Percentiles rank a stretch among this genome's conserved stretches.
phyloP scores from a whole-genome alignment of 805 yeast species.

The Zygoascus ofunaensis region DNA sequence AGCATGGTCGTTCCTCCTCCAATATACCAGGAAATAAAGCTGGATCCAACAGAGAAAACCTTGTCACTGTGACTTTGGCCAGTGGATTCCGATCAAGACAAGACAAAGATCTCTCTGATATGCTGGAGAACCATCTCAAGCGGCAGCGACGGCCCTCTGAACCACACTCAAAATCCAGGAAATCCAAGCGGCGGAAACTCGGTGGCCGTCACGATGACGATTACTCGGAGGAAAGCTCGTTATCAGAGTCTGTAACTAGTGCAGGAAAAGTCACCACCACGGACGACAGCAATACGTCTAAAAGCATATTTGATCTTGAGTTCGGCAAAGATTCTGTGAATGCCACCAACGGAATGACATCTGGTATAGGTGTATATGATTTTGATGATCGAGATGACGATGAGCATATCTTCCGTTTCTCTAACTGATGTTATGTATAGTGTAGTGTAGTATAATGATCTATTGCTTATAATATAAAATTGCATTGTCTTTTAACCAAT shows the following conservation, averaged over 20 bases:
- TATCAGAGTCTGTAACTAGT: neutral
- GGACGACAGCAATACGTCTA: neutral
- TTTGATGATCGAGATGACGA: conserved; percentile 16
- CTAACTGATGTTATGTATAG: too few relatives aligned
- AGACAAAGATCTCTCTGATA: neutral
- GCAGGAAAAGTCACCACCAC: neutral
- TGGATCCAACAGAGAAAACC: neutral
- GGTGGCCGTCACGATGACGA: neutral
- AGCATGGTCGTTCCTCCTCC: neutral
- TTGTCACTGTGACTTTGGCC: neutral
- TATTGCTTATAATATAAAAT: too few relatives aligned
- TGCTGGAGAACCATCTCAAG: neutral
- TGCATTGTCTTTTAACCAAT: too few relatives aligned
- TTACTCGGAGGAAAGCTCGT: neutral
- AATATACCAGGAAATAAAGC: neutral
- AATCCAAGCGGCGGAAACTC: neutral
- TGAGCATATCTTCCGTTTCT: conserved; percentile 20
- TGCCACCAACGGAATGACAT: neutral
- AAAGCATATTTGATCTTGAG: neutral
- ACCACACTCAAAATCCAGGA: too few relatives aligned
- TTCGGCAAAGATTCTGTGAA: neutral
- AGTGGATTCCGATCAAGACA: neutral
- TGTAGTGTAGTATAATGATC: too few relatives aligned
- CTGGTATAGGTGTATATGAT: neutral
- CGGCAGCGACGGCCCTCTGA: too few relatives aligned